phyloP scores from a whole-genome alignment of 2,329 filamentous ascomycete genomes.

The Fonsecaea monophora region DNA sequence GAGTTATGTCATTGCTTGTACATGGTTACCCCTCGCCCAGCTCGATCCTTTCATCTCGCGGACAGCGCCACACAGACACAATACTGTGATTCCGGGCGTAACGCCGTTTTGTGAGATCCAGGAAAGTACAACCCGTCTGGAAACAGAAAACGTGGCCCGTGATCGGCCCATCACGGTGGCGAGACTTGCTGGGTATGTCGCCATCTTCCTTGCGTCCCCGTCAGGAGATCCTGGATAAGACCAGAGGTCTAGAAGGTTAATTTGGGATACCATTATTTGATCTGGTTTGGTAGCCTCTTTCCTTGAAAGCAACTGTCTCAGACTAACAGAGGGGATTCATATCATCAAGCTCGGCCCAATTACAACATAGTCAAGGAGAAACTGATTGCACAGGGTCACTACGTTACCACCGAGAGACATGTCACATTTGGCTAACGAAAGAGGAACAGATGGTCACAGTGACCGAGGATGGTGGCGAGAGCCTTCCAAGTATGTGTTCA shows the following conservation, averaged over 20 bases:
- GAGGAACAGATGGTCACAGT: too few relatives aligned
- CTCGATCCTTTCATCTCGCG: constrained; percentile 5
- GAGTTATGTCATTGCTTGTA: background rate
- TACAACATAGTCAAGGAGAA: too few relatives aligned
- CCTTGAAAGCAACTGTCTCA: background rate
- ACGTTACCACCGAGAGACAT: too few relatives aligned
- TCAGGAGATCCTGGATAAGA: background rate
- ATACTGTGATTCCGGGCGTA: background rate
- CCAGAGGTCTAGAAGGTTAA: too few relatives aligned
- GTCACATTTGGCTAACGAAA: too few relatives aligned
- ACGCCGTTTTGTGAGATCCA: constrained; percentile 8
- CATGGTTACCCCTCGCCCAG: background rate
- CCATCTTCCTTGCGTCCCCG: constrained; percentile 14
- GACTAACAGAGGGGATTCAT: background rate
- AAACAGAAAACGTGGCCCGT: background rate
- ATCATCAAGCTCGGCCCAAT: too few relatives aligned
- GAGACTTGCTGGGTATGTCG: background rate
- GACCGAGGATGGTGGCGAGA: too few relatives aligned
- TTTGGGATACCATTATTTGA: constrained; percentile 8
- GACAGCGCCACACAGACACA: background rate
- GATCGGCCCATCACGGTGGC: background rate
- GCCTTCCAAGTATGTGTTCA: too few relatives aligned
- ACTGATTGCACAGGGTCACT: too few relatives aligned
- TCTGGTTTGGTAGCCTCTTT: background rate
- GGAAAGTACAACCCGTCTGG: background rate